These are phyloP conservation scores for Lomentospora prolificans DNA, from an alignment of 2,329 filamentous ascomycete genomes.

Conservation along the genomic window DNA sequence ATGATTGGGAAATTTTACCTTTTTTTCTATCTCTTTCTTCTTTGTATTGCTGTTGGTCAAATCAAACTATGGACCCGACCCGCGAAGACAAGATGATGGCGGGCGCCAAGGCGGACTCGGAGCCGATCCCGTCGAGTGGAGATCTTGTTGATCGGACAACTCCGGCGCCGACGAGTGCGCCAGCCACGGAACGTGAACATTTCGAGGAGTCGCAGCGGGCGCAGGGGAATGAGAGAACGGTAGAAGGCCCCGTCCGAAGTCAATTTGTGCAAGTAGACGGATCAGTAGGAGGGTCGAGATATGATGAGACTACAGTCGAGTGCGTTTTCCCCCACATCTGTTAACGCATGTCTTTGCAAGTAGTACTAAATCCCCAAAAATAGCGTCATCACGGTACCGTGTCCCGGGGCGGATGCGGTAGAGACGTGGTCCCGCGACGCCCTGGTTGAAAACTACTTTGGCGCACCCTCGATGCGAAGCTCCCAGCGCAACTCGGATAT, in stretches of 20 bases:
- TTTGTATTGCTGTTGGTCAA: not conserved
- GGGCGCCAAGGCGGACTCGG: not conserved
- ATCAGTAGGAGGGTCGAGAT: slow-evolving; percentile 29
- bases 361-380: no score
- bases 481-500: slow-evolving; percentile 17
- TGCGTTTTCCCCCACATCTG: not conserved
- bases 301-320: slow-evolving; percentile 45
- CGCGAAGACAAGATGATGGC: not conserved
- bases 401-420: slow-evolving; percentile 41
- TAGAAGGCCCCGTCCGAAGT: slow-evolving; percentile 13
- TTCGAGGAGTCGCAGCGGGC: not conserved
- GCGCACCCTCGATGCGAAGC: slow-evolving; percentile 28
- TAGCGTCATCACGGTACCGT: slow-evolving; percentile 39
- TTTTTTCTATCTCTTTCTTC: not conserved
- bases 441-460: slow-evolving; percentile 36
- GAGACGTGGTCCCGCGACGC: slow-evolving; percentile 43
- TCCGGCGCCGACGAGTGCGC: not conserved
- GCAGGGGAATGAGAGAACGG: slow-evolving; percentile 19
- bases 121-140: not conserved
- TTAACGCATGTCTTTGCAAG: not conserved
- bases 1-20: not conserved
- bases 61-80: not conserved
- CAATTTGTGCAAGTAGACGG: slow-evolving; percentile 32
- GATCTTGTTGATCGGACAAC: not conserved
- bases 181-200: not conserved